Base-by-base conservation (phyloP, 441 rosid genomes). In the Mallotus repandus region DNA sequence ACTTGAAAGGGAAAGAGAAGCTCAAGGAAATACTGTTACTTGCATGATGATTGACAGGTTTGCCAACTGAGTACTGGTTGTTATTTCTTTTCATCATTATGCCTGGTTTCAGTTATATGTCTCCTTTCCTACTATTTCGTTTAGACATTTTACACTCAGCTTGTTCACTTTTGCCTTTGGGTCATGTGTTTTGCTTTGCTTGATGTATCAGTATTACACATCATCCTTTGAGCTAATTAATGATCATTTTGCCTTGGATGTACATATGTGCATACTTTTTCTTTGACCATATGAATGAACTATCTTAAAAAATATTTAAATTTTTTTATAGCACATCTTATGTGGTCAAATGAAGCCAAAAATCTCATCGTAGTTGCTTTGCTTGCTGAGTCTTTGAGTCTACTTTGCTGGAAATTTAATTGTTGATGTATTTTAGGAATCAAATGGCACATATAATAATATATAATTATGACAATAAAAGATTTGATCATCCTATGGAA, bases 21-120 rank as follows among this genome's bases (percentile, higher is more conserved):
- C 84, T 7, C 86, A 79, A 69, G 92, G 87, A 48, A 76, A 50
- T 68, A 74, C 80, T 72, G 85, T 81, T 74, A 86, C 77, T 77
- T 77, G 86, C 74, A 84, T 94, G 72, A 82, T 92, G 90, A 88
- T 94, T 75, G 97, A 94, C 83, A 88, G 88, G 88, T 88, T 46
- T 66, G 68, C 46, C 59, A 29, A 21, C n/a, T 9, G 50, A 52
- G 14, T 63, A 43, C 32, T 52, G 16, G 52, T 21, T 72, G 14
- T 58, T 59, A 45, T 52, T 32, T 35, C 19, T 54, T 7, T 57
- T 38, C 35, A 35, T 45, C 13, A 50, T 41, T 35, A 32, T 41
- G 9, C 61, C 29, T 75, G 32, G 3, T 22, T 67, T 41, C 48
- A 58, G 15, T 63, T 22, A 25, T 41, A 11, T 59, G 25, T 22